Conservation (phyloP, 164 flowering plant species). For the Litsea cubeba region DNA sequence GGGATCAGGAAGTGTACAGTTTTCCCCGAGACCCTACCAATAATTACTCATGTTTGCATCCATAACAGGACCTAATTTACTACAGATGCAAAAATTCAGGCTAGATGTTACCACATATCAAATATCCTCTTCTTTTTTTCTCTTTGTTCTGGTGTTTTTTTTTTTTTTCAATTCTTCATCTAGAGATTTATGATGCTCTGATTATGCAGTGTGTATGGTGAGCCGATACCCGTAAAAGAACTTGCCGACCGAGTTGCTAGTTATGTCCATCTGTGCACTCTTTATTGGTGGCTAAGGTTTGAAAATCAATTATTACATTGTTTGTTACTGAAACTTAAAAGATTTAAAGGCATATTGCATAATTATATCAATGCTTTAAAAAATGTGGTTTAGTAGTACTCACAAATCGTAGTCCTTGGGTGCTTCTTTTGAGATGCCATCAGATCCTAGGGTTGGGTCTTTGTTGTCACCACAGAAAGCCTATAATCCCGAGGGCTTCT, state of each 20-base stretch:
- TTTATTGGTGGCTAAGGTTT: constrained; percentile 99
- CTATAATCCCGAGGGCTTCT: no score
- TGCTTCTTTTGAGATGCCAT: background rate
- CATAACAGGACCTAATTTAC: background rate
- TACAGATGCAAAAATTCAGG: no score
- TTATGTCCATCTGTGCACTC: constrained; percentile 92
- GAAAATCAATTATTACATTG: background rate
- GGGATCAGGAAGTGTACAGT: background rate
- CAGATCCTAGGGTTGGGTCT: background rate
- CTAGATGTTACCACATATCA: background rate
- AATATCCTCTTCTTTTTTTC: background rate
- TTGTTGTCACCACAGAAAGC: background rate
- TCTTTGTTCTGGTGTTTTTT: no score
- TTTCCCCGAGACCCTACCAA: no score
- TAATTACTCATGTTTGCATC: background rate
- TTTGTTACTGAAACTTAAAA: background rate
- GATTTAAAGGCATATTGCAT: background rate
- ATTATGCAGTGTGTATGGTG: constrained; percentile 73
- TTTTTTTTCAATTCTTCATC: no score
- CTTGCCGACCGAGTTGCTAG: constrained; percentile 98
- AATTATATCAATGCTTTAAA: background rate
- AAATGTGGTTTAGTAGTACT: background rate
- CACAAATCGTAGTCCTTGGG: background rate
- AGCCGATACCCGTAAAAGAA: constrained; percentile 83
- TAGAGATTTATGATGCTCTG: background rate